Conservation (phyloP, 129 eudicot genomes). For the Ambrosia trifida region DNA sequence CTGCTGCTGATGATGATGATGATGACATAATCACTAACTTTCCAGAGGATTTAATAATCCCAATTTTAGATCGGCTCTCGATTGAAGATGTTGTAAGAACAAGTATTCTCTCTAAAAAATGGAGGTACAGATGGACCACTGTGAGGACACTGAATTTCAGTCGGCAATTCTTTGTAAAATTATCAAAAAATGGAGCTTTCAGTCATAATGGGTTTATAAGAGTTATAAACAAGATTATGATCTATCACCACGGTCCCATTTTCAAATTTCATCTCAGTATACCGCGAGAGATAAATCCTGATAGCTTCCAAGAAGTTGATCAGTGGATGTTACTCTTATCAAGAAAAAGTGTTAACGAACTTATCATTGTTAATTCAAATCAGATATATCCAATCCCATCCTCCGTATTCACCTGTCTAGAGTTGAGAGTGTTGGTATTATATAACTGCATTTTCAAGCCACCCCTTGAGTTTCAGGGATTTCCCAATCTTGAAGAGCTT, state of each 20-base stretch:
- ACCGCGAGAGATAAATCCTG: background rate
- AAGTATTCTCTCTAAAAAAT: no score
- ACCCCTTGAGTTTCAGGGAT: slow-evolving; percentile 14
- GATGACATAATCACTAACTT: no score
- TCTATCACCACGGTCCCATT: background rate
- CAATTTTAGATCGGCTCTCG: no score
- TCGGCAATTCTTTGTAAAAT: no score
- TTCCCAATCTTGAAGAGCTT: slow-evolving; percentile 14
- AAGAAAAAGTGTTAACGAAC: slow-evolving; percentile 16
- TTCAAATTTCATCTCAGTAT: background rate
- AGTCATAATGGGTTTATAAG: no score
- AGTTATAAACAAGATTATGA: background rate
- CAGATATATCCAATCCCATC: background rate
- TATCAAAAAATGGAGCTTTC: no score
- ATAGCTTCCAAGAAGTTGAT: slow-evolving; percentile 20
- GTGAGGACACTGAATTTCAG: no score
- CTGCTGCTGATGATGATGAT: no score
- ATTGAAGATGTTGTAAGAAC: no score
- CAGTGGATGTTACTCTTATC: slow-evolving; percentile 28
- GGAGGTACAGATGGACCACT: no score
- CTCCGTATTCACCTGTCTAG: slow-evolving; percentile 1
- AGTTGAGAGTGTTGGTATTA: slow-evolving; percentile 4
- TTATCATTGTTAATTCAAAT: background rate
- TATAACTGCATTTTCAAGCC: slow-evolving; percentile 6
- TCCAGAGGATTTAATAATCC: no score